Evolutionary conservation across 2,329 filamentous ascomycete species (phyloP), one percentile per base, ranked within the genome.

Genomic region (Bipolaris bicolor): DNA sequence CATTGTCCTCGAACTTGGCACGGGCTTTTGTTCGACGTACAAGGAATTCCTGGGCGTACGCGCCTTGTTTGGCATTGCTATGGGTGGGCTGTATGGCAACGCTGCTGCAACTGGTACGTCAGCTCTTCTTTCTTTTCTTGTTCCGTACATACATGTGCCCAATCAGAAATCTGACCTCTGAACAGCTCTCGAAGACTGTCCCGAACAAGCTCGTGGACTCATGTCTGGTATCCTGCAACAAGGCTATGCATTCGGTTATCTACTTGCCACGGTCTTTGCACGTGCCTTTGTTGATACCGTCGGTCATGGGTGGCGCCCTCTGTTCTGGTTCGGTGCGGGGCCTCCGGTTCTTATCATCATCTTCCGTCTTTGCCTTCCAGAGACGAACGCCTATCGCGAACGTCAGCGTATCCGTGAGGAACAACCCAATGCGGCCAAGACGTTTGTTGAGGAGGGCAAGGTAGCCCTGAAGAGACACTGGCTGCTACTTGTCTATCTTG

Each of bases 311-410:
- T 97, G 92, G 92, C 83, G 92, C 7, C 91, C 92, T 0, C 81
- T 96, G 0, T 96, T 88, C 81, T 97, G 92, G 92, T 96, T 96
- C 74, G 92, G 88, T 11, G 91, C 92, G 5, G 85, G 88, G 36
- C 90, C 91, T 0, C 92, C 92, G 0, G 83, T 92, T 1, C 75
- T 96, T 31, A 89, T 96, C 76, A 96, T 96, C 70, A 69, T 87
- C 52, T 92, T 90, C 81, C 88, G 92, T 33, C 79, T 94, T 20
- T 86, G 84, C 72, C 82, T 97, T 1, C 90, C 90, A 5, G 92
- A 97, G 79, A 96, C 92, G 0, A 78, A 89, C 44, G 84, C 87
- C 0, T 96, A 89, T 76, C 82, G 81, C 44, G 85, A 90, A 70
- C 86, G 90, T 51, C 82, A 88, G 69, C 83, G 82, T 3, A 78